These are phyloP conservation scores for Alternaria sp. DNA, from an alignment of 2,329 filamentous ascomycete genomes.

Conservation along the genomic window DNA sequence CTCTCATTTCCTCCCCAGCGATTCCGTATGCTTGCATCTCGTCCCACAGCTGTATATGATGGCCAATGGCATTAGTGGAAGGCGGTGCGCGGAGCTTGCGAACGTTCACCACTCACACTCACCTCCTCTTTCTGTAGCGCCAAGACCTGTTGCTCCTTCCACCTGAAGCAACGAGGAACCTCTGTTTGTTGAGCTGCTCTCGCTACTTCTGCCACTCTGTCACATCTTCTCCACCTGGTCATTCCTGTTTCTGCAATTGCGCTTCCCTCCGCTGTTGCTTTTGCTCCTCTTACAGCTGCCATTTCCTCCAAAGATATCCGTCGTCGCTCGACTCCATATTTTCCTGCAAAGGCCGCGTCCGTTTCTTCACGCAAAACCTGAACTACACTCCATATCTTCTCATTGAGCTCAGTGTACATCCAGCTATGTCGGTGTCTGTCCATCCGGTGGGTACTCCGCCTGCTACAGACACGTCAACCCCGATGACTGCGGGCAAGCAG, in stretches of 20 bases:
- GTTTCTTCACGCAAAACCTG: background rate
- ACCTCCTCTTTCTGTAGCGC: constrained; percentile 15
- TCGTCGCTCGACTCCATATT: constrained; percentile 9
- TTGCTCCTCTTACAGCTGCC: background rate
- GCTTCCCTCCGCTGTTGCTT: background rate
- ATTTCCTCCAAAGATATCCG: constrained; percentile 14
- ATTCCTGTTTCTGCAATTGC: background rate
- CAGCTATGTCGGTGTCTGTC: constrained; percentile 3
- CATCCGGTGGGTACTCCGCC: constrained; percentile 4
- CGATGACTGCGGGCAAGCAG: constrained; percentile 2
- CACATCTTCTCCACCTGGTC: background rate
- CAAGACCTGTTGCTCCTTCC: constrained; percentile 13
- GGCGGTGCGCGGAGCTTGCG: background rate
- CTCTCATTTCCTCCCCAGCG: background rate
- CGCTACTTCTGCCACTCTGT: background rate
- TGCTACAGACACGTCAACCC: background rate
- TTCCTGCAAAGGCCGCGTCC: constrained; percentile 2
- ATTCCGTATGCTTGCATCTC: background rate
- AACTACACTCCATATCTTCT: constrained; percentile 6
- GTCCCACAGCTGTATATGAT: background rate
- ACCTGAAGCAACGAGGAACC: constrained; percentile 5
- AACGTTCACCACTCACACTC: constrained; percentile 8
- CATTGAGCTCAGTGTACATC: constrained; percentile 1
- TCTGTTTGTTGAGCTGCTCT: constrained; percentile 4
- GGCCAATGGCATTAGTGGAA: background rate